Conservation (phyloP, 768 basidiomycete genomes). For the Mycena rebaudengoi region DNA sequence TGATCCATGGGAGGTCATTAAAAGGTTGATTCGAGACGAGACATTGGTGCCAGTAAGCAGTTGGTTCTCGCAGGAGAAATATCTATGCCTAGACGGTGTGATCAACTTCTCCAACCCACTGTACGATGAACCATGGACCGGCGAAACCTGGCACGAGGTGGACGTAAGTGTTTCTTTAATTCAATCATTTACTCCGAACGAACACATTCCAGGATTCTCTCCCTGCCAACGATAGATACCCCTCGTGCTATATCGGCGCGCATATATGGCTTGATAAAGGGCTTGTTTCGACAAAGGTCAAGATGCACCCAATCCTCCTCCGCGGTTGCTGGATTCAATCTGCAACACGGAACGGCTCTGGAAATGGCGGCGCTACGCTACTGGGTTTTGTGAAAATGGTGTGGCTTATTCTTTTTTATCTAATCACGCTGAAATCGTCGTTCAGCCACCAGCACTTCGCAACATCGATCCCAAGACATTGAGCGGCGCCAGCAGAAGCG, state of each 20-base stretch:
- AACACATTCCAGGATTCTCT: background rate
- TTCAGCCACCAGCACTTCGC: too few species aligned
- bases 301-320: conserved; percentile 26
- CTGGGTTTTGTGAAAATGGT: conserved; percentile 24
- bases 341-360: conserved; percentile 28
- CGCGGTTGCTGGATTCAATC: conserved; percentile 20
- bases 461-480: too few species aligned
- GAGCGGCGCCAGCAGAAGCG: too few species aligned
- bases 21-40: conserved; percentile 13
- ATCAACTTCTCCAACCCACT: conserved; percentile 13
- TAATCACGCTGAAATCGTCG: too few species aligned
- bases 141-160: conserved; percentile 21
- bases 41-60: conserved; percentile 17
- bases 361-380: conserved; percentile 24
- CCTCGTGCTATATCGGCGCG: conserved; percentile 14
- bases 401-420: too few species aligned
- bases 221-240: background rate
- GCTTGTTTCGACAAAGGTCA: conserved; percentile 15
- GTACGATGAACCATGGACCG: conserved; percentile 25
- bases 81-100: conserved; percentile 11
- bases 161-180: too few species aligned
- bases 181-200: background rate
- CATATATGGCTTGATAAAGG: conserved; percentile 29
- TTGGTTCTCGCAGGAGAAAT: conserved; percentile 22
- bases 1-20: conserved; percentile 28